Percentiles rank a stretch among this genome's conserved stretches.
Evolutionary conservation across 495 filamentous ascomycete genomes (phyloP).

Genomic region (Ascobolus immersus): DNA sequence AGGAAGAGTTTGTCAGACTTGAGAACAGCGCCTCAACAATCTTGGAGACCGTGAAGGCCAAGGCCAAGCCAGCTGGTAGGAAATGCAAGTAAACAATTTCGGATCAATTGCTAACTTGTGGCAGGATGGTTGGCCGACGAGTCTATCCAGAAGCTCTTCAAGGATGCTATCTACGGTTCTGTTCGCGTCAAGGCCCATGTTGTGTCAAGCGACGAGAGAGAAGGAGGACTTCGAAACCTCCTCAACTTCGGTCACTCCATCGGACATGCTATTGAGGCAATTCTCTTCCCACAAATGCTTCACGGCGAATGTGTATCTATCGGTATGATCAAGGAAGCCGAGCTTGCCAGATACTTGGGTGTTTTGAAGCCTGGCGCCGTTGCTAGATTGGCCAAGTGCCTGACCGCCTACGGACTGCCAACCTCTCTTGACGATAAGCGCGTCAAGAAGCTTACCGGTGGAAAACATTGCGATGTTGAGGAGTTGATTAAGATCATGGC

Average conservation of each 20-base stretch:
- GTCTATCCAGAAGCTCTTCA: constrained; percentile 56
- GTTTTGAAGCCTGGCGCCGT: constrained; percentile 71
- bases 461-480: constrained; percentile 78
- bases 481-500: constrained; percentile 75
- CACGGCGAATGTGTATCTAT: constrained; percentile 92
- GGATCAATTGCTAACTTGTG: not conserved
- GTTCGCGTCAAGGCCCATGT: constrained; percentile 79
- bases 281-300: constrained; percentile 80
- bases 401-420: constrained; percentile 77
- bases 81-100: not conserved
- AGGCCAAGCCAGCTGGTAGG: constrained; percentile 20
- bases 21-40: constrained; percentile 57
- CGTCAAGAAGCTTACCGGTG: constrained; percentile 62
- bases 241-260: constrained; percentile 97
- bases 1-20: constrained; percentile 59
- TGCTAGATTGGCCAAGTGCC: constrained; percentile 67
- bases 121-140: constrained; percentile 25
- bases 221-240: constrained; percentile 81
- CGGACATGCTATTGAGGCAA: constrained; percentile 86
- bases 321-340: constrained; percentile 94
- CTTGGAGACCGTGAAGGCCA: constrained; percentile 39
- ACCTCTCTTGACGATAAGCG: constrained; percentile 62
- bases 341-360: constrained; percentile 71
- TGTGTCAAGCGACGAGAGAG: constrained; percentile 76
- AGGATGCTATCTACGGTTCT: constrained; percentile 67